A percentile compares a stretch with the other conserved stretches of the same genome.
These are phyloP conservation scores for Cryptococcus sp. DNA, from an alignment of 1,284 basidiomycete species.

Conservation along the genomic window DNA sequence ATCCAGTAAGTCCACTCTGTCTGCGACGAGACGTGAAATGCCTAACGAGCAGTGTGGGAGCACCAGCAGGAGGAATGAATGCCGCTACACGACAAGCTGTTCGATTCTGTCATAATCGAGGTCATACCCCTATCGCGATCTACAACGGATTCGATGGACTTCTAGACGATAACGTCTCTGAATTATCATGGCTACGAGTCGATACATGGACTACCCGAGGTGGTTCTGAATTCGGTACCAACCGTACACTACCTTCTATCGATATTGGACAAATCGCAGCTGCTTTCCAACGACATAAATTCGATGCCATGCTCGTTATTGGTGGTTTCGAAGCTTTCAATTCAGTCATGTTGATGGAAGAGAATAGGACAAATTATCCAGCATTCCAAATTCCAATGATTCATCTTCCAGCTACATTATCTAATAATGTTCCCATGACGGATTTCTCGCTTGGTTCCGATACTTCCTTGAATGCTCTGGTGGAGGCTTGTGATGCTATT, in stretches of 20 bases:
- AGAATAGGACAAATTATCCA: conserved; percentile 75
- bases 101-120: conserved; percentile 86
- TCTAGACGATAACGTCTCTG: conserved; percentile 78
- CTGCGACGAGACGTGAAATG: not conserved
- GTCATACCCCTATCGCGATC: conserved; percentile 84
- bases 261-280: conserved; percentile 83
- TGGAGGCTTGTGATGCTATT: conserved; percentile 95
- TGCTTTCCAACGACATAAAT: conserved; percentile 79
- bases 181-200: conserved; percentile 93
- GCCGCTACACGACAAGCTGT: conserved; percentile 92
- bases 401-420: conserved; percentile 90
- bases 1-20: conserved; percentile 68
- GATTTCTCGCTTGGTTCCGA: conserved; percentile 94
- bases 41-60: conserved; percentile 65
- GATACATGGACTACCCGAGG: conserved; percentile 95
- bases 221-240: conserved; percentile 97
- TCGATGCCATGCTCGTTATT: conserved; percentile 82
- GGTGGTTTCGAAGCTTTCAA: conserved; percentile 95
- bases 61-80: conserved; percentile 98
- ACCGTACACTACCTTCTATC: conserved; percentile 76
- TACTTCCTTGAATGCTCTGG: conserved; percentile 94
- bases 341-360: conserved; percentile 71
- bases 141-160: conserved; percentile 95
- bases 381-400: conserved; percentile 90
- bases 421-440: conserved; percentile 96